Conservation (phyloP, 129 eudicot species). For the Tanacetum coccineum region DNA sequence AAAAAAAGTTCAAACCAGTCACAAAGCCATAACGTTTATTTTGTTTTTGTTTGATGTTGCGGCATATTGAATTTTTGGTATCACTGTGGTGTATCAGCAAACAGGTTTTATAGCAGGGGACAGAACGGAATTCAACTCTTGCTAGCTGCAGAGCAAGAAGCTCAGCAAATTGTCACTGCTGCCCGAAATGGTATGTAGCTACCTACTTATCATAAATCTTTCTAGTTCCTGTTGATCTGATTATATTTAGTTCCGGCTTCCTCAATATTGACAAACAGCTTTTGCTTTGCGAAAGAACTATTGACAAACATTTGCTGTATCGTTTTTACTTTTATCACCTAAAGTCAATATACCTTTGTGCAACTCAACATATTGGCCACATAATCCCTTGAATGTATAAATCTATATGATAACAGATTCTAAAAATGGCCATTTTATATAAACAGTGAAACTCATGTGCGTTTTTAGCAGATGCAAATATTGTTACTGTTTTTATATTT, state of each 20-base stretch:
- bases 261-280: background rate
- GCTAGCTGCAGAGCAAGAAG: slow-evolving; percentile 92
- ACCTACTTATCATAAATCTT: background rate
- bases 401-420: no score
- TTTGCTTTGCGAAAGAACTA: background rate
- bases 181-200: slow-evolving; percentile 56
- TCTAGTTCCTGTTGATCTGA: background rate
- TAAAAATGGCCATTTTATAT: background rate
- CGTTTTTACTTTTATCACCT: no score
- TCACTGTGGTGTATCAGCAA: slow-evolving; percentile 20
- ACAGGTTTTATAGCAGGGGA: slow-evolving; percentile 70
- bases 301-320: background rate
- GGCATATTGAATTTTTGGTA: slow-evolving; percentile 8
- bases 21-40: background rate
- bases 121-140: slow-evolving; percentile 85
- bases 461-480: background rate
- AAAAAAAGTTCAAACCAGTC: background rate
- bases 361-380: slow-evolving; percentile 4
- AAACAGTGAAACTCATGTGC: background rate
- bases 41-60: background rate
- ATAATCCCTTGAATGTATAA: background rate
- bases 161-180: slow-evolving; percentile 81
- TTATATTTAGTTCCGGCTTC: background rate
- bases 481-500: background rate
- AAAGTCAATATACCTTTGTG: background rate